Evolutionary conservation across 768 basidiomycete genomes (phyloP), one percentile per base, ranked within the genome.

Genomic region (Lentinula guzmanii): DNA sequence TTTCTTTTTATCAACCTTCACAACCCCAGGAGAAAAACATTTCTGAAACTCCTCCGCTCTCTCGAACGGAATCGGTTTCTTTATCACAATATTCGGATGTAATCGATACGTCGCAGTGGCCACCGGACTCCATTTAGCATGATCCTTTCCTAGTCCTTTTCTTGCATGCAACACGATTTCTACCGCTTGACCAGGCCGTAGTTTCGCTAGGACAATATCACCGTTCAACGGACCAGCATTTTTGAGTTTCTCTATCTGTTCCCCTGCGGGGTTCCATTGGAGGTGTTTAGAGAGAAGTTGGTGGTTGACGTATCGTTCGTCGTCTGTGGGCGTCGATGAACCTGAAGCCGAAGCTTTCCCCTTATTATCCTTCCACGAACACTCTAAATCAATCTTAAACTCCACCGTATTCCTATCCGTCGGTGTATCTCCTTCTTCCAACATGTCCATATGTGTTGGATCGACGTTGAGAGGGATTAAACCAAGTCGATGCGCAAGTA

Each of bases 91-190:
- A 65, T 90, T 80, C 0, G 97, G 97, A 34, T 97, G 83, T 5
- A 97, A 81, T 54, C 97, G 90, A 70, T 98, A 99, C 0, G 95
- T 92, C 2, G 97, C 96, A 6, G 95, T 98, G 3, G 96, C 96
- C 95, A 64, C 97, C 34, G 97, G 95, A 61, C 86, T 92, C 72
- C 92, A 99, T 71, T 99, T 99, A 51, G 97, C 95, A 68, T 99
- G 96, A 63, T 95, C 93, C 68, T 91, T 91, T 15, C 95, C 95
- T 15, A 92, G 85, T 13, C 93, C 91, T 68, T 98, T 98, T 63
- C 95, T 78, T 21, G 94, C 95, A 68, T 98, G 95, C 60, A 95
- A 68, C 68, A 94, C 90, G 76, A 92, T 83, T 45, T 91, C 82
- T 43, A 99, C 77, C 54, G 82, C 79, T 73, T 99, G 97, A 5